Base-by-base conservation (phyloP, 352 stramenopile species). In the Globisporangium acanthophoron region DNA sequence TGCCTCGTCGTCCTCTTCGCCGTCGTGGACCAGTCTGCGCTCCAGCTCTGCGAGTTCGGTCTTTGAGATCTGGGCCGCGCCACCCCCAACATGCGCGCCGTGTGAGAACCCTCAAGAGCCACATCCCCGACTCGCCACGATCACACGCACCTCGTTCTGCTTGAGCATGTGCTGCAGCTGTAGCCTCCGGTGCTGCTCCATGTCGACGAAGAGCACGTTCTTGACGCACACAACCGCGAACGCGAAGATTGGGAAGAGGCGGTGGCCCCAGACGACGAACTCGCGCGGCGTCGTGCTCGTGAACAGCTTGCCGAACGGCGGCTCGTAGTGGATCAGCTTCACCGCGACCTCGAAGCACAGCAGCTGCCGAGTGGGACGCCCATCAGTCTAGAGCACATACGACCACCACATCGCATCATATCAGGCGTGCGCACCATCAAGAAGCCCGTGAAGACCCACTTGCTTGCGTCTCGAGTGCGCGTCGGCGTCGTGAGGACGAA, bases 271-370 rank as follows among this genome's bases (percentile, higher is more conserved):
- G 40, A 79, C 45, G 45, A 90, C 54, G 51, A 79, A 75, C 62
- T 90, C 80, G 39, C 71, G 70, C 24, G 80, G 80, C 27, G 80
- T 90, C 24, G 70, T 75, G 39, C 72, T 78, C 18, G 74, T 58
- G 4, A 77, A 66, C 4, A 90, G 40, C 31, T 66, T 59, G 37
- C 64, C 66, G 47, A 80, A 66, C n/a, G 66, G 66, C 3, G 80
- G 80, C 20, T 90, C 77, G 56, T 85, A 85, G 52, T 65, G 67
- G 27, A 85, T 68, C 31, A 90, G 48, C 41, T 73, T 73, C 31
- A 87, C 69, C 0, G 76, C 62, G 35, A 90, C 24, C 52, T 90
- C 80, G 53, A 90, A 64, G 12, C 61, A 61, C 31, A 90, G 61
- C 0, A 87, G 27, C 80, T 90, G 51, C 3, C 5, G 15, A 24